Conservation (phyloP, 768 basidiomycete genomes). For the Crassisporium funariophilum region DNA sequence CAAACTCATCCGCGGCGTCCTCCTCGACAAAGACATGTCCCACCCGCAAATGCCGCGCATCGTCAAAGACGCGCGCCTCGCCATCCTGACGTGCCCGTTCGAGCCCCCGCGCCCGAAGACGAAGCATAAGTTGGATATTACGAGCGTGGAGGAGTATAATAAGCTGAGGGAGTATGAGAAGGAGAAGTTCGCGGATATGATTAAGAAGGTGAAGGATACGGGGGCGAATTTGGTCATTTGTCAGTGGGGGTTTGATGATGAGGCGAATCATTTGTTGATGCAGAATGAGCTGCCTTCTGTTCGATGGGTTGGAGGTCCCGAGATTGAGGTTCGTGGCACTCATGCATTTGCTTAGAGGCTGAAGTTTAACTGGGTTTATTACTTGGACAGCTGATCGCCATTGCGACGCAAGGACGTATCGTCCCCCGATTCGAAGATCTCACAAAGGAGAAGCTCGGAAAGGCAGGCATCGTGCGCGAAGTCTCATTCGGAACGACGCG, state of each 20-base stretch:
- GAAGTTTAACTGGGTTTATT: not conserved
- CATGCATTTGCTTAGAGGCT: not conserved
- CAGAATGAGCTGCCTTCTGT: conserved; percentile 97
- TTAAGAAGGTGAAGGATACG: conserved; percentile 91
- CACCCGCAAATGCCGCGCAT: conserved; percentile 96
- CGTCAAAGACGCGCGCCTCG: conserved; percentile 87
- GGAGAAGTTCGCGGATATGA: conserved; percentile 97
- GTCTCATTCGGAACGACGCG: conserved; percentile 95
- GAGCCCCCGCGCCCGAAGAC: conserved; percentile 99
- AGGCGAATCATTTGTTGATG: conserved; percentile 97
- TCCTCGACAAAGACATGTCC: conserved; percentile 99
- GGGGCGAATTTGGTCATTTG: conserved; percentile 99
- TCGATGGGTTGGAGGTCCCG: conserved; percentile 98
- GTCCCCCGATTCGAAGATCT: conserved; percentile 98
- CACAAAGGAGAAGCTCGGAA: conserved; percentile 85
- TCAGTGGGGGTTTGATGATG: conserved; percentile 99
- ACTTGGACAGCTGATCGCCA: conserved; percentile 90
- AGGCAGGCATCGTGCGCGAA: conserved; percentile 92
- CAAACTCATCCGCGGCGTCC: conserved; percentile 92
- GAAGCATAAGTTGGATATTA: conserved; percentile 98
- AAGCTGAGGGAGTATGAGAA: conserved; percentile 94
- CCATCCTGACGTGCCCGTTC: conserved; percentile 98
- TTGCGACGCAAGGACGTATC: conserved; percentile 97
- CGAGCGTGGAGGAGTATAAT: conserved; percentile 94
- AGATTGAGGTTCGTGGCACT: conserved; percentile 78